A percentile compares a stretch with the other conserved stretches of the same genome.
phyloP scores from a whole-genome alignment of 2,329 filamentous ascomycete genomes.

The Fusarium poae region DNA sequence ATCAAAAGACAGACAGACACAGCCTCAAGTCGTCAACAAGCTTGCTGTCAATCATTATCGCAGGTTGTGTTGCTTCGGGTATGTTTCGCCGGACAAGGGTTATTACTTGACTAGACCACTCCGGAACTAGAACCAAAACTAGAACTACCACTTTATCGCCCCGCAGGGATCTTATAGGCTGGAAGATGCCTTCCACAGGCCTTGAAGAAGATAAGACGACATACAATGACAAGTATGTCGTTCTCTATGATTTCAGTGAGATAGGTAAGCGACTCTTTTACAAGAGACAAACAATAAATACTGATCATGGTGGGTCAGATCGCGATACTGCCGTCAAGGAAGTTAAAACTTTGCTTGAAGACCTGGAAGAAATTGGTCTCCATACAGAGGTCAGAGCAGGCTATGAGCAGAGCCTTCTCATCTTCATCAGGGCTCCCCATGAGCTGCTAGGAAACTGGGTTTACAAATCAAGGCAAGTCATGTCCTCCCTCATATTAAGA shows the following conservation, averaged over 20 bases:
- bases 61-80: constrained; percentile 2
- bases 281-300: accelerated
- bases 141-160: neutral
- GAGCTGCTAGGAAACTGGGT: constrained; percentile 74
- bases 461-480: constrained; percentile 72
- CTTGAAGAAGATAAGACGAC: constrained; percentile 32
- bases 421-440: constrained; percentile 75
- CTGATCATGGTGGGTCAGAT: constrained; percentile 42
- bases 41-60: neutral
- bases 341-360: constrained; percentile 64
- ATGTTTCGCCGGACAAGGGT: constrained; percentile 25
- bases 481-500: accelerated
- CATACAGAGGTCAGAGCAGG: constrained; percentile 79
- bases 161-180: constrained; percentile 17
- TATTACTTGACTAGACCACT: constrained; percentile 17
- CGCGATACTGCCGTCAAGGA: constrained; percentile 53
- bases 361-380: constrained; percentile 73
- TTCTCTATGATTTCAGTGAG: constrained; percentile 55
- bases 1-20: neutral
- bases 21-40: neutral
- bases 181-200: constrained; percentile 20
- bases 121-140: neutral
- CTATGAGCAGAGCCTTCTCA: constrained; percentile 73
- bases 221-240: constrained; percentile 58
- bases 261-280: constrained; percentile 45